Conservation (phyloP, 345 rosid species). For the Punica granatum region DNA sequence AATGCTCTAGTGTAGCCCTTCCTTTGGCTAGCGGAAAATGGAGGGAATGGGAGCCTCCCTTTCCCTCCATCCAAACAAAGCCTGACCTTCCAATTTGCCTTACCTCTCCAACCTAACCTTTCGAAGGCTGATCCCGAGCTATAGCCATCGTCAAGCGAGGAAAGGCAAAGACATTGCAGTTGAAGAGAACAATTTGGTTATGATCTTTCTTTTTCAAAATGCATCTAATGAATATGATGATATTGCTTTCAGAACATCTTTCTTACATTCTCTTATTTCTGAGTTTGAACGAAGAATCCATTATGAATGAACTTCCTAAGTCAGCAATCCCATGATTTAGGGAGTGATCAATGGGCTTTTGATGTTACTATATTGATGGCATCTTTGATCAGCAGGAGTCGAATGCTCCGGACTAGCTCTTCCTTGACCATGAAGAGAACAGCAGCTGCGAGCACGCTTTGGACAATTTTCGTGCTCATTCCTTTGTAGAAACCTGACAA, state of each 20-base stretch:
- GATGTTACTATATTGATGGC: slow-evolving; percentile 20
- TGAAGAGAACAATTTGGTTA: too few relatives aligned
- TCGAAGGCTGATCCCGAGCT: neutral
- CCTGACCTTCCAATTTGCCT: too few relatives aligned
- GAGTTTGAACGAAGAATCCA: neutral
- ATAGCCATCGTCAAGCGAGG: neutral
- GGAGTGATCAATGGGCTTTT: slow-evolving; percentile 22
- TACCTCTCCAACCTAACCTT: too few relatives aligned
- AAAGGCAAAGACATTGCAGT: neutral
- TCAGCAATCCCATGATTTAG: neutral
- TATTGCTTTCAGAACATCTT: neutral
- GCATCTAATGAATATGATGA: neutral
- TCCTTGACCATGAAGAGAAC: slow-evolving; percentile 90
- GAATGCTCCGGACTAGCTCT: slow-evolving; percentile 73
- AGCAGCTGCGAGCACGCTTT: slow-evolving; percentile 92
- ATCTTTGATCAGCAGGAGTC: slow-evolving; percentile 38
- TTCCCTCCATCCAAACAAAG: too few relatives aligned
- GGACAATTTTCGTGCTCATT: slow-evolving; percentile 82
- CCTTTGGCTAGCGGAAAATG: too few relatives aligned
- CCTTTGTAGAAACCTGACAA: slow-evolving; percentile 83
- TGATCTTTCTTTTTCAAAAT: neutral
- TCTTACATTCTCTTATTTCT: neutral
- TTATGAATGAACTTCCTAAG: neutral
- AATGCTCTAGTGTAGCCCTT: too few relatives aligned
- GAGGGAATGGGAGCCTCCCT: too few relatives aligned